Evolutionary conservation across 2,329 filamentous ascomycete species (phyloP), one percentile per base, ranked within the genome.

Genomic region (Penicillium aurantiogriseum): DNA sequence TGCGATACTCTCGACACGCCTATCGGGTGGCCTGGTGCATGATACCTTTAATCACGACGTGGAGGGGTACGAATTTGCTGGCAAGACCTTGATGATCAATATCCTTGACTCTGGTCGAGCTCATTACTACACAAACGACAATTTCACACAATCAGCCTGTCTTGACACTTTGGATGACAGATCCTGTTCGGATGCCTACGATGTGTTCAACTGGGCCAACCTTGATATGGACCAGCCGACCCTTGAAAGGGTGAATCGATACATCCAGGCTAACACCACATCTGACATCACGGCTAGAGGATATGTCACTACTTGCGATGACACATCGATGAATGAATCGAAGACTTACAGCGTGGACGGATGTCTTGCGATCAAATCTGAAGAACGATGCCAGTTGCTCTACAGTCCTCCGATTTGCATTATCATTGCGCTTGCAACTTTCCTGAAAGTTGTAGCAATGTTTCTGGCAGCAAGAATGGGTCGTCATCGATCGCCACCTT

Each of bases 401-500:
- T 63, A 55, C 23, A 65, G 54, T 17, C 54, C 49, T 4, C 29
- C 46, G 0, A 61, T 64, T 11, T 48, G 48, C 29, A 27, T 64
- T 11, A 52, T 54, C 1, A 54, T 66, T 11, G 51, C 57, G 17
- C 0, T 59, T 1, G 47, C 51, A 19, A 58, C 52, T 25, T 21
- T 54, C 2, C 35, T 57, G 2, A 67, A 67, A 47, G 25, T 62
- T 2, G 19, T 53, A 11, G 57, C 58, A n/a, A 65, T 65, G 55
- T 55, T 60, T 4, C 13, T 66, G 6, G 40, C 64, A 2, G 56
- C 54, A 2, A 25, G 25, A 4, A 33, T 56, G 11, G 8, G 17
- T 9, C 23, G 29, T n/a, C 15, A 39, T 27, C 17, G 49, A 21
- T 29, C 54, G 25, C 2, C 48, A 29, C 31, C 50, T 62, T 35